Base-by-base conservation (phyloP, 2,329 filamentous ascomycete genomes). In the Shiraia sp. region DNA sequence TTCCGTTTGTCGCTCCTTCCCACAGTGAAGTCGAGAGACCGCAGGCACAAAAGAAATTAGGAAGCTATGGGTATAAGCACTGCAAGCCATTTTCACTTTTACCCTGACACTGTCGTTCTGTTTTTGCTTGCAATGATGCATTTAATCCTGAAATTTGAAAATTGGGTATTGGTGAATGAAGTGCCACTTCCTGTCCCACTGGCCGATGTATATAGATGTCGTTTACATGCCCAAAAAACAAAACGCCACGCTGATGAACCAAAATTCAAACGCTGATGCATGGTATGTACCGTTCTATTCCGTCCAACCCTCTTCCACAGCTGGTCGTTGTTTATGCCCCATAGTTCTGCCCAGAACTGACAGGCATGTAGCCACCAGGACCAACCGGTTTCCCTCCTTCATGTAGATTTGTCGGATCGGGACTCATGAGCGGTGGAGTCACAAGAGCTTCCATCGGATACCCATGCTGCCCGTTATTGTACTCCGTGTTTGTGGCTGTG, bases 371-470 rank as follows among this genome's bases (percentile, higher is more conserved):
- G 2, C 49, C 55, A 15, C 51, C 46, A 13, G 44, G 36, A 3
- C 40, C 45, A 19, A 31, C 12, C 15, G 29, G 36, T 2, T 41
- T 36, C 7, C 27, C 13, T 22, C 35, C 35, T 30, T 36, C 7
- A 16, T 29, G 19, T 8, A 39, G 39, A n/a, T 28, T 31, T 6
- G 27, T 17, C 9, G 37, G 45, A 12, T 51, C 37, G 2, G 57
- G 53, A 32, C 45, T 59, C 40, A 42, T 34, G 9, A 48, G 15
- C 12, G 54, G 53, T 13, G 58, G 49, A 17, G 39, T 59, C 36
- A 47, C 49, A 8, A 61, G 33, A 3, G 57, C 45, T 15, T 36
- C 37, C 56, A 61, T 49, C 2, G 45, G 36, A 26, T 57, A 58
- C 25, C 32, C 31, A 13, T 53, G 39, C 13, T 45, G 40, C 6